Percentiles rank a stretch among this genome's conserved stretches.
Conservation (phyloP, 306 rosid species). For the Vachellia pachyceras region DNA sequence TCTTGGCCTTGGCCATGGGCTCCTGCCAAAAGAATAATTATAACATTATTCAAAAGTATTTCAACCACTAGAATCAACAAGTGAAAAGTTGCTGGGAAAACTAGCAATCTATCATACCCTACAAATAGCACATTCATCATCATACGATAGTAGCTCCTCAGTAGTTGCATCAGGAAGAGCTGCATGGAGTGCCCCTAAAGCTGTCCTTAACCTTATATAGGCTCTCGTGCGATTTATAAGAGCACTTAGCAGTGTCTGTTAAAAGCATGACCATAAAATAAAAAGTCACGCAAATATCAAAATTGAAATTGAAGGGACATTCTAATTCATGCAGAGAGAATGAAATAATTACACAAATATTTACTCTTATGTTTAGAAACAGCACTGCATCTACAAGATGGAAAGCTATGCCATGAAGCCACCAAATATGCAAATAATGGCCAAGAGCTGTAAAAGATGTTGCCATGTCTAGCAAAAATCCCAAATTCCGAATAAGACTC, state of each 20-base stretch:
- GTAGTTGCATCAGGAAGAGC: slow-evolving; percentile 96
- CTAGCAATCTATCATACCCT: slow-evolving; percentile 61
- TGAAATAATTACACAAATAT: slow-evolving; percentile 44
- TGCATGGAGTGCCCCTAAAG: slow-evolving; percentile 94
- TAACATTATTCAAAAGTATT: slow-evolving; percentile 39
- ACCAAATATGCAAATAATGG: slow-evolving; percentile 92
- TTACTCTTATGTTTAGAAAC: slow-evolving; percentile 89
- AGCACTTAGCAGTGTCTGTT: slow-evolving; percentile 92
- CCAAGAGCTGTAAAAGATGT: slow-evolving; percentile 92
- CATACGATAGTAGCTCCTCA: slow-evolving; percentile 81
- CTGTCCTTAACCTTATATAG: slow-evolving; percentile 77
- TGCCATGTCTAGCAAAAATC: slow-evolving; percentile 89
- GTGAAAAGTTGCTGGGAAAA: slow-evolving; percentile 13
- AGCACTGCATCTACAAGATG: slow-evolving; percentile 91
- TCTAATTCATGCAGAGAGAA: slow-evolving; percentile 32
- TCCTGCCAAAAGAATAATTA: slow-evolving; percentile 61
- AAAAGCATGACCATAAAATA: slow-evolving; percentile 38
- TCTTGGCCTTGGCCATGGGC: slow-evolving; percentile 99
- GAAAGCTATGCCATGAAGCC: slow-evolving; percentile 99
- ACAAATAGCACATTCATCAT: slow-evolving; percentile 98
- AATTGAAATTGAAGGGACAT: slow-evolving; percentile 18
- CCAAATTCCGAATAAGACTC: slow-evolving; percentile 82
- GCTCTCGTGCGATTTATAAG: slow-evolving; percentile 78
- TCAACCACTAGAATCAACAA: slow-evolving; percentile 35
- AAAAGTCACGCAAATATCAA: slow-evolving; percentile 29